phyloP scores from a whole-genome alignment of 2,329 filamentous ascomycete genomes.

The Beauveria asiatica region DNA sequence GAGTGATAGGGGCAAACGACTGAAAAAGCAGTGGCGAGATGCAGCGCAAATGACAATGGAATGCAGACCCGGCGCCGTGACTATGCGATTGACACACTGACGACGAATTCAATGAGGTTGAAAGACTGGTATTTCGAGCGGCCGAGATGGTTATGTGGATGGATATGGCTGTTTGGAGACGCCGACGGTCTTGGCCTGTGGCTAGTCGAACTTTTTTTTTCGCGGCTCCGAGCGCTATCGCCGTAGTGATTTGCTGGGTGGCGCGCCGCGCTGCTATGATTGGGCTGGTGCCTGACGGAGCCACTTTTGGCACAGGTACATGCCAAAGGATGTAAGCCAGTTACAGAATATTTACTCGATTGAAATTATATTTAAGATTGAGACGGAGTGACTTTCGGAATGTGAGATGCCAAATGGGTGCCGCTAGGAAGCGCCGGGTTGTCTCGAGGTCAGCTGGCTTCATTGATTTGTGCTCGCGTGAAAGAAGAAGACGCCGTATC shows the following conservation, averaged over 20 bases:
- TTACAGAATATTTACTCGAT: background rate
- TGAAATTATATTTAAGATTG: no score
- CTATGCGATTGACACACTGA: background rate
- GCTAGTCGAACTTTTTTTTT: slow-evolving; percentile 11
- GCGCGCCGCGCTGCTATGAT: slow-evolving; percentile 5
- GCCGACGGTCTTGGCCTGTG: background rate
- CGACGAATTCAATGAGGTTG: background rate
- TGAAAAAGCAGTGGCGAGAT: background rate
- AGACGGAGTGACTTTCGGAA: background rate
- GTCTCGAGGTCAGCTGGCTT: background rate
- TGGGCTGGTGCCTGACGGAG: slow-evolving; percentile 10
- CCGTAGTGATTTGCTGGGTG: slow-evolving; percentile 5
- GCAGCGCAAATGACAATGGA: background rate
- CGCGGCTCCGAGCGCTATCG: slow-evolving; percentile 11
- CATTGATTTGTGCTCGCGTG: background rate
- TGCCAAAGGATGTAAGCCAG: background rate
- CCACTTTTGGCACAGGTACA: slow-evolving; percentile 9
- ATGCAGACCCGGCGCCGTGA: background rate
- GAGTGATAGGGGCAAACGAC: background rate
- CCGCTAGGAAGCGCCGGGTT: no score
- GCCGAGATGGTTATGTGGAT: background rate
- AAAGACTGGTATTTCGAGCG: background rate
- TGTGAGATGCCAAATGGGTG: no score
- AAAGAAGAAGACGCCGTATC: background rate
- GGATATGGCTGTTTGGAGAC: slow-evolving; percentile 1